Percentiles rank a stretch among this genome's conserved stretches.
These are phyloP conservation scores for Strigomonas culicis DNA, from an alignment of 208 protist genomes.

Conservation along the genomic window DNA sequence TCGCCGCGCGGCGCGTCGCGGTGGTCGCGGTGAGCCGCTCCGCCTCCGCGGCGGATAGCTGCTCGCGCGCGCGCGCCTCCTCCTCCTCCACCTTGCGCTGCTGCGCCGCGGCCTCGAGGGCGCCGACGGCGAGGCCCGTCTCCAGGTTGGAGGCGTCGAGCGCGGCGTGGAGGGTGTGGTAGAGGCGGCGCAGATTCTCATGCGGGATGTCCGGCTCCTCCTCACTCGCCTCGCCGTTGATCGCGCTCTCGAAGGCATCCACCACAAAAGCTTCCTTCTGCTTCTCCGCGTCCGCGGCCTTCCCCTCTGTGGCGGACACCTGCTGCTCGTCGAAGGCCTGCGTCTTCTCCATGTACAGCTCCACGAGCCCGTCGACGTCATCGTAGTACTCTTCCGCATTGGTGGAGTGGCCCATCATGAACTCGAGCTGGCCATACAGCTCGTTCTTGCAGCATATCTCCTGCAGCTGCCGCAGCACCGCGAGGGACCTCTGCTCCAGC, in stretches of 20 bases:
- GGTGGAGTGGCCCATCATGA: slow-evolving; percentile 62
- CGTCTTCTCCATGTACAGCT: slow-evolving; percentile 35
- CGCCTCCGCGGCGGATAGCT: slow-evolving; percentile 32
- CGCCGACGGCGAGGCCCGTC: slow-evolving; percentile 54
- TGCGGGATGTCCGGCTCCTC: slow-evolving; percentile 34
- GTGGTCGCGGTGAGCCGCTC: slow-evolving; percentile 28
- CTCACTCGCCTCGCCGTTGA: slow-evolving; percentile 21
- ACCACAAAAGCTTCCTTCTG: slow-evolving; percentile 14
- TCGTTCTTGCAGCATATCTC: slow-evolving; percentile 80
- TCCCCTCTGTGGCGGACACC: slow-evolving; percentile 11
- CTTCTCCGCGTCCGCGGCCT: slow-evolving; percentile 19
- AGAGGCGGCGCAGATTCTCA: slow-evolving; percentile 51
- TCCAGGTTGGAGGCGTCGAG: slow-evolving; percentile 31
- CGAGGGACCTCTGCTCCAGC: slow-evolving; percentile 36
- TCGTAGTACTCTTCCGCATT: slow-evolving; percentile 72
- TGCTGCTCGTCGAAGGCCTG: slow-evolving; percentile 4
- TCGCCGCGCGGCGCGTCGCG: slow-evolving; percentile 46
- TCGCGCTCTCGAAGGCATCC: slow-evolving; percentile 16
- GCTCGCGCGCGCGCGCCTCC: slow-evolving; percentile 25
- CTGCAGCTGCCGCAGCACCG: slow-evolving; percentile 59
- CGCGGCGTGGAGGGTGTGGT: slow-evolving; percentile 40
- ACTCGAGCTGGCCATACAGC: slow-evolving; percentile 69
- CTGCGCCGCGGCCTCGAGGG: slow-evolving; percentile 54
- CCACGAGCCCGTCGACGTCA: slow-evolving; percentile 71
- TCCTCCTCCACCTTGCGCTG: slow-evolving; percentile 54